These are phyloP conservation scores for Pterula multifida DNA, from an alignment of 1,284 basidiomycete genomes.

Conservation along the genomic window DNA sequence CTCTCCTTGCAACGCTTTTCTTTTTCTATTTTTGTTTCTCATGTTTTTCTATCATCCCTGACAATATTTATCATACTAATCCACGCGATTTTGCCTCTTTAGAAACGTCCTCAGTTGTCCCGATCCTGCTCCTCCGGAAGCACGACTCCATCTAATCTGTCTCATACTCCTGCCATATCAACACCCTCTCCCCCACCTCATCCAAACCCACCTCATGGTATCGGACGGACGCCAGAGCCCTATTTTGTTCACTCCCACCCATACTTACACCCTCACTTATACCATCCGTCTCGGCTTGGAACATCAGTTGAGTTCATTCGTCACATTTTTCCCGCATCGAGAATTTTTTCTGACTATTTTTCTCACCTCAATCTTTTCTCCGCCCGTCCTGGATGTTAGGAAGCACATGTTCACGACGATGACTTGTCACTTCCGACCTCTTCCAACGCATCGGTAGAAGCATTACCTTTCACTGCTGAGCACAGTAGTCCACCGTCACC, in stretches of 20 bases:
- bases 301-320: slow-evolving; percentile 5
- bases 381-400: neutral
- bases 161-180: slow-evolving; percentile 14
- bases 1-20: slow-evolving; percentile 4
- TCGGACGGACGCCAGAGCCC: slow-evolving; percentile 11
- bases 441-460: neutral
- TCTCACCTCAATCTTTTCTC: neutral
- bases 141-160: slow-evolving; percentile 25
- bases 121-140: slow-evolving; percentile 24
- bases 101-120: slow-evolving; percentile 32
- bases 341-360: neutral
- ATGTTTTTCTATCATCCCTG: too few relatives aligned
- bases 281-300: slow-evolving; percentile 11
- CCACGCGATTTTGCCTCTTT: neutral
- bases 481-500: neutral
- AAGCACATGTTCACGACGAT: neutral
- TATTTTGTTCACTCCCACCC: slow-evolving; percentile 11
- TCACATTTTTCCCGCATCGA: neutral
- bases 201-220: slow-evolving; percentile 11
- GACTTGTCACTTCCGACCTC: neutral
- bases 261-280: slow-evolving; percentile 10
- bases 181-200: slow-evolving; percentile 17
- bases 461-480: neutral
- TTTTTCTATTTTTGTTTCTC: neutral
- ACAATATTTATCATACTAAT: too few relatives aligned